Evolutionary conservation across 305 asterid genomes (phyloP).

Genomic region (Petunia hybrid): DNA sequence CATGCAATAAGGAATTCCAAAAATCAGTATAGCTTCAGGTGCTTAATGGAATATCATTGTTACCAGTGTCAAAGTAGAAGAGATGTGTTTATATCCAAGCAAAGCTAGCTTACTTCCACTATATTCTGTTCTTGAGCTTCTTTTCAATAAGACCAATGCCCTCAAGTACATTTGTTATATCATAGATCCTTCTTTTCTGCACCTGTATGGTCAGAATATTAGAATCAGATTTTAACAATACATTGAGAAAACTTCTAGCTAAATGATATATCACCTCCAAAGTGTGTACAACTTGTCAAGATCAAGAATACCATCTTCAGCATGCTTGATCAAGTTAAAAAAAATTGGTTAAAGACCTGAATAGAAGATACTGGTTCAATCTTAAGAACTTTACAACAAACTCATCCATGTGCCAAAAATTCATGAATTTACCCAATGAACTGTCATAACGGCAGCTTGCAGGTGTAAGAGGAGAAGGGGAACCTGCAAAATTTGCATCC

Average conservation of each 20-base stretch:
- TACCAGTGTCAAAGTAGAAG: conserved; percentile 18
- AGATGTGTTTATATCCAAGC: conserved; percentile 33
- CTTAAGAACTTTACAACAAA: conserved; percentile 25
- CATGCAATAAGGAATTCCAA: too few relatives aligned
- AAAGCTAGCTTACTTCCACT: conserved; percentile 78
- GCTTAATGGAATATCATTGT: conserved; percentile 19
- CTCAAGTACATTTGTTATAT: conserved; percentile 97
- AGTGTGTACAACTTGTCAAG: conserved; percentile 93
- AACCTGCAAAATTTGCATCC: conserved; percentile 58
- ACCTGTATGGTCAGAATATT: conserved; percentile 62
- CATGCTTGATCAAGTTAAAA: conserved; percentile 79
- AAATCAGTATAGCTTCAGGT: conserved; percentile 29
- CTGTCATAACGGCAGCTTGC: conserved; percentile 96
- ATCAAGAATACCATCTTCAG: conserved; percentile 95
- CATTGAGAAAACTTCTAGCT: conserved; percentile 25
- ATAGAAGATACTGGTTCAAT: conserved; percentile 10
- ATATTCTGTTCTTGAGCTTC: conserved; percentile 93
- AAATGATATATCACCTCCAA: conserved; percentile 67
- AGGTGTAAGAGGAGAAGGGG: conserved; percentile 83
- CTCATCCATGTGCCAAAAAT: conserved; percentile 31
- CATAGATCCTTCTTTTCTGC: conserved; percentile 96
- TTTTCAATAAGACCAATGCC: conserved; percentile 98
- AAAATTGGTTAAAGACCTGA: conserved; percentile 93
- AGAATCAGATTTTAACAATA: conserved; percentile 25
- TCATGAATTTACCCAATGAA: conserved; percentile 70